Conservation (phyloP, 2,329 filamentous ascomycete genomes). For the Blumeria hordei region DNA sequence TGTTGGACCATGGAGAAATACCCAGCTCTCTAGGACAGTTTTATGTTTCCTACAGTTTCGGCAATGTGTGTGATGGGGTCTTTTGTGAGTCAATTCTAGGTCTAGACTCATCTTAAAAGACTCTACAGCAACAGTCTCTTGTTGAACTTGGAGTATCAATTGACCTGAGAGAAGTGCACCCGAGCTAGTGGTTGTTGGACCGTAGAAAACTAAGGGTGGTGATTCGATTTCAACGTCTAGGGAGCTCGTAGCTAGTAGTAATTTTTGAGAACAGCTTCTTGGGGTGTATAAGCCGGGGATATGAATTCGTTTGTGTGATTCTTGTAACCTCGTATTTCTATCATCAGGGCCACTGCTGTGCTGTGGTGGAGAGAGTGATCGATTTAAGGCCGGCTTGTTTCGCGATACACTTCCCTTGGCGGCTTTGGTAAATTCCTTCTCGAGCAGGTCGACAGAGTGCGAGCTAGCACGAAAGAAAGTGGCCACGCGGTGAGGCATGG, state of each 20-base stretch:
- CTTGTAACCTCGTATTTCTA: constrained; percentile 8
- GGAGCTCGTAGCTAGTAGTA: constrained; percentile 7
- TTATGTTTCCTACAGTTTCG: constrained; percentile 45
- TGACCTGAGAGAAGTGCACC: constrained; percentile 73
- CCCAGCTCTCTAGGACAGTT: constrained; percentile 57
- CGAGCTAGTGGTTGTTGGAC: constrained; percentile 46
- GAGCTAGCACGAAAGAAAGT: constrained; percentile 10
- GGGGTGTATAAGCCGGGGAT: constrained; percentile 8
- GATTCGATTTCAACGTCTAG: constrained; percentile 26
- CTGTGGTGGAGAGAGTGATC: constrained; percentile 3
- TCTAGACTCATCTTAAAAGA: constrained; percentile 49
- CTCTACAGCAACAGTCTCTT: constrained; percentile 41
- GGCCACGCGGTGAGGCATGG: constrained; percentile 11
- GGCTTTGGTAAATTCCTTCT: constrained; percentile 6
- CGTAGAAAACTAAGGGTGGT: constrained; percentile 47
- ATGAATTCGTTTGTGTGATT: constrained; percentile 12
- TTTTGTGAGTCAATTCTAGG: constrained; percentile 51
- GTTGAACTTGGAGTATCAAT: constrained; percentile 47
- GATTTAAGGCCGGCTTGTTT: constrained; percentile 3
- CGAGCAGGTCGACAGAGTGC: constrained; percentile 6
- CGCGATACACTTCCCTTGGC: constrained; percentile 6
- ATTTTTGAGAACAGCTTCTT: constrained; percentile 10
- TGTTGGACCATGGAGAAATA: constrained; percentile 37
- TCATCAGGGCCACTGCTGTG: constrained; percentile 6
- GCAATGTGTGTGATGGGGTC: constrained; percentile 61